Conservation (phyloP, 306 rosid species). For the Lablab purpureus region DNA sequence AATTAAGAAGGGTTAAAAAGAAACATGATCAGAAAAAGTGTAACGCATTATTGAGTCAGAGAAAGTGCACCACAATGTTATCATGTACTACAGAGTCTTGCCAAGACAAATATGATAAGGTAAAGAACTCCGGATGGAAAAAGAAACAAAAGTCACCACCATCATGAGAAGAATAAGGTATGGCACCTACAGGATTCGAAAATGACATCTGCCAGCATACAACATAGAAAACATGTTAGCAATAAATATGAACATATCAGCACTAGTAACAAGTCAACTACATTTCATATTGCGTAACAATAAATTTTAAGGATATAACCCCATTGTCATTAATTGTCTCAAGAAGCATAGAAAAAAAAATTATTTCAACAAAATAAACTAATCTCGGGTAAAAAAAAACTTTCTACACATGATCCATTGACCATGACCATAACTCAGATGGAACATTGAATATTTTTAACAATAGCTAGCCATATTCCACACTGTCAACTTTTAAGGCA, state of each 20-base stretch:
- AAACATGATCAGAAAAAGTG: neutral
- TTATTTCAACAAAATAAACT: neutral
- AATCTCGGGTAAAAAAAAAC: neutral
- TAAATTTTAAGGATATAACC: neutral
- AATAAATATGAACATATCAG: constrained; percentile 32
- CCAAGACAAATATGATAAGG: constrained; percentile 9
- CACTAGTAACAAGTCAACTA: neutral
- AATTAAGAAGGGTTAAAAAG: constrained; percentile 2
- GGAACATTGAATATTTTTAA: constrained; percentile 9
- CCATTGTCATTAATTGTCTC: neutral
- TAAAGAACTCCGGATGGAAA: neutral
- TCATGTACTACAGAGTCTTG: neutral
- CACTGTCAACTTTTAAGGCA: neutral
- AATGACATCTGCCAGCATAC: constrained; percentile 82
- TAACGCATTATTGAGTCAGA: neutral
- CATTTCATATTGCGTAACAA: neutral
- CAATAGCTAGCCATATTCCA: neutral
- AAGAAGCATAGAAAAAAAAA: neutral
- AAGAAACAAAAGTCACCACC: constrained; percentile 19
- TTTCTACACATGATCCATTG: neutral
- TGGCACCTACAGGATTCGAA: constrained; percentile 68
- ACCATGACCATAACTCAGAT: neutral
- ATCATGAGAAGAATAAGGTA: constrained; percentile 18
- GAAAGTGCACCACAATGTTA: constrained; percentile 14
- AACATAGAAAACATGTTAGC: constrained; percentile 35